Evolutionary conservation across 2,329 filamentous ascomycete species (phyloP), one percentile per base, ranked within the genome.

Genomic region (Apiospora arundinis): DNA sequence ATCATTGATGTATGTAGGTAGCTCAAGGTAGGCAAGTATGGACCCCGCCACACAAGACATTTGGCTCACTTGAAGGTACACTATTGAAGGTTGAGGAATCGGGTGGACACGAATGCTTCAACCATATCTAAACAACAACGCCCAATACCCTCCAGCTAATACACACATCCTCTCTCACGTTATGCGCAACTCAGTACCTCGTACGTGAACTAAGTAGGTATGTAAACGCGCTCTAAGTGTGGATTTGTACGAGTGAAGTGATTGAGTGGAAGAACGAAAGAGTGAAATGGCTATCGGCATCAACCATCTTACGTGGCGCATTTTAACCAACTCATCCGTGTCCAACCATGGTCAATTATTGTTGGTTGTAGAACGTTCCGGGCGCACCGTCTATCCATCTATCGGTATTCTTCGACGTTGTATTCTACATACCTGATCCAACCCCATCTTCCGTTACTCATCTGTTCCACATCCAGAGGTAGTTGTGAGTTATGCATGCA

Each of bases 311-410:
- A 71, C 75, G 74, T 73, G 76, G 74, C 73, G 56, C 40, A 71
- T 76, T 75, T 78, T 78, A 77, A 71, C 77, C 77, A 78, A 14
- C 56, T 74, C 73, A 72, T 73, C 73, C 73, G 72, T 70, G 70
- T 56, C 73, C 56, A 42, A 71, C 73, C 70, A 69, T 71, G 71
- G 44, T 23, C 60, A 16, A 16, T 40, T 63, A 11, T 8, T 21
- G 3, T 40, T 40, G 28, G 23, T 23, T n/a, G 44, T 46, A 32
- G 37, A 44, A 60, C 73, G 70, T 72, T 74, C 72, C 18, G 18
- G n/a, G 8, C 11, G 32, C 32, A 7, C 18, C 23, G n/a, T n/a
- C n/a, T n/a, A 16, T 52, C n/a, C 48, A 25, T 32, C 18, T 4
- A 16, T 63, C 32, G 56, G 32, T n/a, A 40, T 63, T n/a, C 21